Percentiles rank a stretch among this genome's conserved stretches.
phyloP scores from a whole-genome alignment of 2,329 filamentous ascomycete species.

The Amauroascus niger region DNA sequence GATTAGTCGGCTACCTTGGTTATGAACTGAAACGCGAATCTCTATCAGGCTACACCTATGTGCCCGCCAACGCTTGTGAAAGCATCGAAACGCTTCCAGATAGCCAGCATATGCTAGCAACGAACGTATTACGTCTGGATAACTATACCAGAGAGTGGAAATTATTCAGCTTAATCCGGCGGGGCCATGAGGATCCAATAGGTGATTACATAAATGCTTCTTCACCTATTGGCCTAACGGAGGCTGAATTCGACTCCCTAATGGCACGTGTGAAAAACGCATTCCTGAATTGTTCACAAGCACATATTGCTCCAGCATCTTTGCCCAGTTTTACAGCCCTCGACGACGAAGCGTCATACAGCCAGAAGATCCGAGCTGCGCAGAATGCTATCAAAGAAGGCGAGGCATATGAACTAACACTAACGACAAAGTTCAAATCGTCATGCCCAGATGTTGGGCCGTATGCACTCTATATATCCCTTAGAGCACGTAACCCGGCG shows the following conservation, averaged over 20 bases:
- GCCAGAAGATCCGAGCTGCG: slow-evolving; percentile 56
- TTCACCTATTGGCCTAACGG: slow-evolving; percentile 12
- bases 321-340: slow-evolving; percentile 15
- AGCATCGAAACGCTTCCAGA: slow-evolving; percentile 3
- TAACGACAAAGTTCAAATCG: slow-evolving; percentile 66
- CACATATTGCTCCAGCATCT: slow-evolving; percentile 2
- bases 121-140: slow-evolving; percentile 13
- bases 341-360: slow-evolving; percentile 45
- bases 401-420: slow-evolving; percentile 76
- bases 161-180: slow-evolving; percentile 14
- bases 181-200: slow-evolving; percentile 28
- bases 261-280: slow-evolving; percentile 1
- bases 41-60: slow-evolving; percentile 14
- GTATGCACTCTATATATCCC: slow-evolving; percentile 52
- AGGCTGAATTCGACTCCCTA: slow-evolving; percentile 10
- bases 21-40: slow-evolving; percentile 16
- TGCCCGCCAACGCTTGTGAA: not conserved
- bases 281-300: slow-evolving; percentile 6
- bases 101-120: slow-evolving; percentile 15
- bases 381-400: slow-evolving; percentile 64
- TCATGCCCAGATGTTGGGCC: slow-evolving; percentile 27
- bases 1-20: slow-evolving; percentile 15
- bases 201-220: slow-evolving; percentile 40
- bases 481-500: slow-evolving; percentile 64
- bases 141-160: slow-evolving; percentile 17